Evolutionary conservation across 306 rosid genomes (phyloP).

Genomic region (Vachellia pachyceras): DNA sequence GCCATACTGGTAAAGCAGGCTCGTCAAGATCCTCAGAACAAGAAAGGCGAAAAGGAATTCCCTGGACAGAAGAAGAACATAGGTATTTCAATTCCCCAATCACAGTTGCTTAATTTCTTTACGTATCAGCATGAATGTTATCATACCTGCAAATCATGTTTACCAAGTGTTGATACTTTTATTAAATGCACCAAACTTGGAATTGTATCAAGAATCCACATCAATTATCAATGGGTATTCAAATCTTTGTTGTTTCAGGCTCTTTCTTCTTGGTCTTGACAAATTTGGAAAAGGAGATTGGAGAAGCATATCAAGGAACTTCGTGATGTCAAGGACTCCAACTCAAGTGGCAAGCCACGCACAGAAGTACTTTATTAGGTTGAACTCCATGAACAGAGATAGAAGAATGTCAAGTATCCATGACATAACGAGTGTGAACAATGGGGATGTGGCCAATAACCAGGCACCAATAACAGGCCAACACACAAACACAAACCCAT

Average conservation of each 20-base stretch:
- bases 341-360: constrained; percentile 99
- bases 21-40: constrained; percentile 85
- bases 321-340: constrained; percentile 93
- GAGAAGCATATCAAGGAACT: constrained; percentile 99
- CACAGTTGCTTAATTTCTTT: constrained; percentile 14
- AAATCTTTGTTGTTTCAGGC: constrained; percentile 50
- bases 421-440: constrained; percentile 90
- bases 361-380: constrained; percentile 89
- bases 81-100: constrained; percentile 55
- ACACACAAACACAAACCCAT: constrained; percentile 54
- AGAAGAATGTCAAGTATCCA: constrained; percentile 96
- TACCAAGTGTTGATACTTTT: neutral
- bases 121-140: neutral
- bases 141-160: neutral
- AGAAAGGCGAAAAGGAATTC: constrained; percentile 93
- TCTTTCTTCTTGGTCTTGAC: constrained; percentile 94
- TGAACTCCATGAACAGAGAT: constrained; percentile 95
- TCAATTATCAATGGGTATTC: neutral
- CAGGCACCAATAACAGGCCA: constrained; percentile 92
- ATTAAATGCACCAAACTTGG: neutral
- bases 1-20: constrained; percentile 71
- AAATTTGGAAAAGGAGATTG: constrained; percentile 99
- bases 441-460: constrained; percentile 65
- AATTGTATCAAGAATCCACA: neutral
- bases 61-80: constrained; percentile 99